phyloP scores from a whole-genome alignment of 441 rosid genomes.

The Viola pubescens region DNA sequence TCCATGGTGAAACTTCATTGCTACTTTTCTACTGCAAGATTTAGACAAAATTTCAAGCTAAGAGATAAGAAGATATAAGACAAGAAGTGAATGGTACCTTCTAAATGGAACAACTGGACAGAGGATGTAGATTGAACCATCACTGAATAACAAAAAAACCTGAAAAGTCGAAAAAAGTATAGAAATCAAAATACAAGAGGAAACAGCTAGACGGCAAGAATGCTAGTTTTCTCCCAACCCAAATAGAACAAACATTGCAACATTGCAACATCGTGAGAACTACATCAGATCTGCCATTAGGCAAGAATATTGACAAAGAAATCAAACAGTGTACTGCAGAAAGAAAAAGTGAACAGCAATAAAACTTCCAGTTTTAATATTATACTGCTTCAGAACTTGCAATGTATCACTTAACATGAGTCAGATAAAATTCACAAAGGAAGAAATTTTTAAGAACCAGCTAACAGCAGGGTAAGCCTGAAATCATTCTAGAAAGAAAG shows the following conservation, averaged over 20 bases:
- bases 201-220: slow-evolving; percentile 4
- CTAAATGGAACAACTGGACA: slow-evolving; percentile 93
- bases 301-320: background rate
- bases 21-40: slow-evolving; percentile 9
- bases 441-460: too few relatives aligned
- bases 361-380: background rate
- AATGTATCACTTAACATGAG: too few relatives aligned
- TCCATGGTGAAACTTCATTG: slow-evolving; percentile 3
- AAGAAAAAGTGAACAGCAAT: slow-evolving; percentile 6
- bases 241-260: background rate
- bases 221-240: background rate
- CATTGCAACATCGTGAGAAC: background rate
- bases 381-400: background rate
- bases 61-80: slow-evolving; percentile 1
- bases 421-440: too few relatives aligned
- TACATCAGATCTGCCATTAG: background rate
- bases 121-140: slow-evolving; percentile 77
- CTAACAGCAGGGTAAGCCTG: too few relatives aligned
- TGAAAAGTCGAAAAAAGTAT: slow-evolving; percentile 27
- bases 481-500: too few relatives aligned
- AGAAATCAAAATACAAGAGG: background rate
- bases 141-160: slow-evolving; percentile 77
- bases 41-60: background rate
- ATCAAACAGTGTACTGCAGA: background rate
- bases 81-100: slow-evolving; percentile 41